Evolutionary conservation across 345 rosid species (phyloP).

Genomic region (Eucalyptus curtisii): DNA sequence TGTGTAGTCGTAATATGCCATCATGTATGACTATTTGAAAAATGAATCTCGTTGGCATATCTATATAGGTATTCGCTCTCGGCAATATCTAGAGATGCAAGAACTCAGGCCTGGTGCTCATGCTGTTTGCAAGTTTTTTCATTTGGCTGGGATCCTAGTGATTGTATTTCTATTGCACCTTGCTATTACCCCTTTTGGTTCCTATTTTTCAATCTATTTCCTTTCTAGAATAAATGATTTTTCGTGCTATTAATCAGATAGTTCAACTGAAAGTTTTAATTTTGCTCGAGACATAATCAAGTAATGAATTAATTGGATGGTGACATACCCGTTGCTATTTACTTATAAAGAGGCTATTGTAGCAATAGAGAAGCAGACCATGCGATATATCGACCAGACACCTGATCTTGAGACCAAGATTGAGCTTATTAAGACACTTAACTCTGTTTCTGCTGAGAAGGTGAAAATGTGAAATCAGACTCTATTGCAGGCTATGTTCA

Average conservation of each 20-base stretch:
- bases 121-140: background rate
- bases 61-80: background rate
- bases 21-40: background rate
- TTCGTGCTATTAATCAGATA: too few species aligned
- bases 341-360: conserved; percentile 52
- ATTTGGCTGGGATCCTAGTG: background rate
- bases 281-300: rapidly evolving
- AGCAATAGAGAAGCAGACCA: conserved; percentile 94
- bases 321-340: background rate
- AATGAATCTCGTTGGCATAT: background rate
- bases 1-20: background rate
- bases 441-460: conserved; percentile 81
- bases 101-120: background rate
- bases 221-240: too few species aligned
- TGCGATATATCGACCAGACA: conserved; percentile 81
- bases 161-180: background rate
- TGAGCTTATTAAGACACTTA: conserved; percentile 68
- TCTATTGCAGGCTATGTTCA: background rate
- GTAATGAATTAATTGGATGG: background rate
- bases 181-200: background rate
- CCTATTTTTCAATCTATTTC: background rate
- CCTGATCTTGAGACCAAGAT: conserved; percentile 80
- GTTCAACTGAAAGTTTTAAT: background rate
- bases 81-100: background rate
- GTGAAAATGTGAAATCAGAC: conserved; percentile 6